Evolutionary conservation across 495 filamentous ascomycete species (phyloP).

Genomic region (Podospora pseudocomata): DNA sequence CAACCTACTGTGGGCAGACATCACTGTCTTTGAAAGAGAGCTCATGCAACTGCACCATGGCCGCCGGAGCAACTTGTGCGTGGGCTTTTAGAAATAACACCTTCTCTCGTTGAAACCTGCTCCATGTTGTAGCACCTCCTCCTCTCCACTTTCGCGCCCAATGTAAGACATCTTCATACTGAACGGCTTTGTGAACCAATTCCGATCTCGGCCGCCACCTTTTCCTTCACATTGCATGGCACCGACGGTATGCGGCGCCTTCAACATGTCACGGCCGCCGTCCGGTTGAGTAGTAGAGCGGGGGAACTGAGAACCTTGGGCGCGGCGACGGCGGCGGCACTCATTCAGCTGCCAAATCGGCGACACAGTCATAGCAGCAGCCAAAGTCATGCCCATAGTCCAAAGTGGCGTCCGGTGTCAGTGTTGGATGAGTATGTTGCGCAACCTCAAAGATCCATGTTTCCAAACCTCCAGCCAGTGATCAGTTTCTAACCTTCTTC

Average conservation of each 20-base stretch:
- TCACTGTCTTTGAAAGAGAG: background rate
- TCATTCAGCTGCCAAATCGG: slow-evolving; percentile 10
- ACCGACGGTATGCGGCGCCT: slow-evolving; percentile 46
- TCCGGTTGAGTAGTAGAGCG: slow-evolving; percentile 34
- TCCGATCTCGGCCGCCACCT: background rate
- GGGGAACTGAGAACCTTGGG: slow-evolving; percentile 13
- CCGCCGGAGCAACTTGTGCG: background rate
- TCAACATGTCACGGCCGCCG: slow-evolving; percentile 41
- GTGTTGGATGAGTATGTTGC: slow-evolving; percentile 79
- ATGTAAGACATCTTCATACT: background rate
- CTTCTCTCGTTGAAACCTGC: background rate
- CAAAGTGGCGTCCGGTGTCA: slow-evolving; percentile 75
- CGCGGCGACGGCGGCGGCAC: slow-evolving; percentile 3
- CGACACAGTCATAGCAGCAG: slow-evolving; percentile 13
- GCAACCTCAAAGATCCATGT: background rate
- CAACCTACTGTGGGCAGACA: background rate
- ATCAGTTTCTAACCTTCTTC: slow-evolving; percentile 23
- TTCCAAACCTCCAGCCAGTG: slow-evolving; percentile 9
- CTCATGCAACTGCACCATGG: background rate
- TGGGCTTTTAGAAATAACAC: background rate
- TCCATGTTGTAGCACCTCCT: background rate
- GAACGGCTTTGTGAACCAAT: background rate
- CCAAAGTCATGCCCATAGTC: slow-evolving; percentile 20
- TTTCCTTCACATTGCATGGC: slow-evolving; percentile 36
- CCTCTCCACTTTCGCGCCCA: background rate